Evolutionary conservation across 73 alveolate species (phyloP).

Genomic region (Paramecium caudatum): DNA sequence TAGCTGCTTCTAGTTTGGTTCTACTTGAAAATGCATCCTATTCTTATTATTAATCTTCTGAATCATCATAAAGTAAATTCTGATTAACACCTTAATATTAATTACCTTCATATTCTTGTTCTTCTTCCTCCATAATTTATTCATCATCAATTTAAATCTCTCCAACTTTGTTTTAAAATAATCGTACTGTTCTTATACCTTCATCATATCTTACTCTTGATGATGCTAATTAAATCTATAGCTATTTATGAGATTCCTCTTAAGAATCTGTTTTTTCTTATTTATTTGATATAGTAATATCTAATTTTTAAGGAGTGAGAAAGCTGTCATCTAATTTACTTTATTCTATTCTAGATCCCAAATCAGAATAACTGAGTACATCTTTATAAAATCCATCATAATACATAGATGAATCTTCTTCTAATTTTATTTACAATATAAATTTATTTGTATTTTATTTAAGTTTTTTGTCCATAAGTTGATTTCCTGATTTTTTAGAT

Average conservation of each 20-base stretch:
- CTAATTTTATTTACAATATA: background rate
- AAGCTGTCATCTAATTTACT: background rate
- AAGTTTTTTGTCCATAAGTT: background rate
- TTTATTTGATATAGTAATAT: background rate
- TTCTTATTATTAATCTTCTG: conserved; percentile 44
- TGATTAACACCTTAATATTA: conserved; percentile 4
- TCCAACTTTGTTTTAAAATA: conserved; percentile 56
- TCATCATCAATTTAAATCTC: conserved; percentile 49
- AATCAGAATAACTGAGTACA: conserved; percentile 47
- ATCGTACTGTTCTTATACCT: conserved; percentile 51
- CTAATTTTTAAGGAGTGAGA: background rate
- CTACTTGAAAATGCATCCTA: conserved; percentile 45
- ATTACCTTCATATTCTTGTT: conserved; percentile 66
- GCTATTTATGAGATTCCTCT: background rate
- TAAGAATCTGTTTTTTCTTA: conserved; percentile 25
- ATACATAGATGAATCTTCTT: background rate
- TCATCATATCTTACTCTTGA: conserved; percentile 56
- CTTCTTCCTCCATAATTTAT: conserved; percentile 53
- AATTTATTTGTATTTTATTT: conserved; percentile 38
- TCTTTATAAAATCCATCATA: conserved; percentile 39
- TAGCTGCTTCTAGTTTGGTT: background rate
- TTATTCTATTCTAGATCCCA: conserved; percentile 58
- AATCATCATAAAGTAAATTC: conserved; percentile 51
- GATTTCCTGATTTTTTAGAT: conserved; percentile 1
- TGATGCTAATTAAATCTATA: background rate